Percentiles rank a stretch among this genome's conserved stretches.
phyloP scores from a whole-genome alignment of 2,329 filamentous ascomycete genomes.

The Aquanectria penicillioides region DNA sequence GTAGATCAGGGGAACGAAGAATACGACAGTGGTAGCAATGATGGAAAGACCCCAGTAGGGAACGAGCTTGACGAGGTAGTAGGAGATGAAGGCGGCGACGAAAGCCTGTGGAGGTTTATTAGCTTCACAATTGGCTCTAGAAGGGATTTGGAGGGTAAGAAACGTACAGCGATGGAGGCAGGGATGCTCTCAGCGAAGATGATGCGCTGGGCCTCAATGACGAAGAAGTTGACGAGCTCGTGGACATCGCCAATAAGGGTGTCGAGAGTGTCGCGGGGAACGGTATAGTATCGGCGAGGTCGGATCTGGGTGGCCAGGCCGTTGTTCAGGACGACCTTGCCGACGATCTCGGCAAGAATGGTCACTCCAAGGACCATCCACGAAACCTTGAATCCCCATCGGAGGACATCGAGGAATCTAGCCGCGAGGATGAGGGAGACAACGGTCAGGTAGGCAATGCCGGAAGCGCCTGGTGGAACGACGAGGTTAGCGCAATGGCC shows the following conservation, averaged over 20 bases:
- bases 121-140: constrained; percentile 21
- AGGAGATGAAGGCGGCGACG: constrained; percentile 70
- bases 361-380: constrained; percentile 71
- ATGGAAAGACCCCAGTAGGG: constrained; percentile 76
- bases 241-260: constrained; percentile 70
- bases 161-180: constrained; percentile 67
- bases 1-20: constrained; percentile 73
- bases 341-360: constrained; percentile 68
- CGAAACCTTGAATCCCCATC: constrained; percentile 72
- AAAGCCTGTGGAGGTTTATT: constrained; percentile 60
- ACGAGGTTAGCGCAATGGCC: constrained; percentile 27
- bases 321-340: constrained; percentile 69
- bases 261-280: constrained; percentile 71
- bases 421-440: constrained; percentile 69
- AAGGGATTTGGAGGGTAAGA: constrained; percentile 22
- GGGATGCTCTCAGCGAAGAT: constrained; percentile 74
- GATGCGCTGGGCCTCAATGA: constrained; percentile 75
- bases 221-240: constrained; percentile 77
- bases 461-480: constrained; percentile 64
- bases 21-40: constrained; percentile 66
- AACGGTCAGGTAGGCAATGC: constrained; percentile 69
- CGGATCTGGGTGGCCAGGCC: constrained; percentile 73
- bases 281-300: constrained; percentile 73
- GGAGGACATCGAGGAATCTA: constrained; percentile 73
- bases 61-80: constrained; percentile 75